Conservation (phyloP, 345 rosid genomes). For the Lumnitzera racemosa region DNA sequence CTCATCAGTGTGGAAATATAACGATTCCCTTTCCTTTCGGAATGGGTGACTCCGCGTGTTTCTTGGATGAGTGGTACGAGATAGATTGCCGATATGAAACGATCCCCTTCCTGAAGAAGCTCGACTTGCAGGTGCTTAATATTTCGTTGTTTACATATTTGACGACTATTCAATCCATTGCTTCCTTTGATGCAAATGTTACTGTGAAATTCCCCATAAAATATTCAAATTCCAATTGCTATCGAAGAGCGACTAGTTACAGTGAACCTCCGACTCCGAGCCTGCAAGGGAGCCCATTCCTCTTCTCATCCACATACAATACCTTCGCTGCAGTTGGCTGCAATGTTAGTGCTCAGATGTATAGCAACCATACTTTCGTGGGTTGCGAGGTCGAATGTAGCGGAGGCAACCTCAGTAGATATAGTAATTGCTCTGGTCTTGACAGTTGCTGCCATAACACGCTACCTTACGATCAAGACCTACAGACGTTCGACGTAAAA, state of each 20-base stretch:
- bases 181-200: too few species aligned
- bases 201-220: not conserved
- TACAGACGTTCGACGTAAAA: constrained; percentile 1
- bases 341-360: not conserved
- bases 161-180: not conserved
- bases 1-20: not conserved
- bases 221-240: not conserved
- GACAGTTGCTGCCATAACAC: constrained; percentile 5
- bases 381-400: constrained; percentile 5
- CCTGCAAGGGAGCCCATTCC: not conserved
- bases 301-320: not conserved
- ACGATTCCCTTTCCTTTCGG: constrained; percentile 2
- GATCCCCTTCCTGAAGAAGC: not conserved
- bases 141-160: not conserved
- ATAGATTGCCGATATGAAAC: not conserved
- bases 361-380: not conserved
- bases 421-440: not conserved
- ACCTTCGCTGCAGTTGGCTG: constrained; percentile 4
- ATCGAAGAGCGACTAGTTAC: too few species aligned
- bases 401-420: not conserved
- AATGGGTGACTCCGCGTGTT: not conserved
- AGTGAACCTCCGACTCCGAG: not conserved
- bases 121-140: not conserved
- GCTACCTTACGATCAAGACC: not conserved
- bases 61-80: constrained; percentile 6